Evolutionary conservation across 768 basidiomycete species (phyloP).

Genomic region (Russula foetens): DNA sequence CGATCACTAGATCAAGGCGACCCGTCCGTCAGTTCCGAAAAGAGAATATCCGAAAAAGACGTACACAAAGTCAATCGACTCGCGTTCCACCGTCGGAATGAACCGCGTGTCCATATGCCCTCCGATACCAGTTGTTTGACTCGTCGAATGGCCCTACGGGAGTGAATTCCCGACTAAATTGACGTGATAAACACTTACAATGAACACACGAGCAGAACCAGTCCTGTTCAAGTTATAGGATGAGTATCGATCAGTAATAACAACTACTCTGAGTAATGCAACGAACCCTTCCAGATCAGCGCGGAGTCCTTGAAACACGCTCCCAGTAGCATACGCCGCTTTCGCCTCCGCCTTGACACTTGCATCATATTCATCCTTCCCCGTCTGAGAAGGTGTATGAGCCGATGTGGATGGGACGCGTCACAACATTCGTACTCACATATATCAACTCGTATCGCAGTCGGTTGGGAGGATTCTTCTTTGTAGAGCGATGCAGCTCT

Average conservation of each 20-base stretch:
- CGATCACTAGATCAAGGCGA: slow-evolving; percentile 47
- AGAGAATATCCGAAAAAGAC: slow-evolving; percentile 21
- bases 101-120: slow-evolving; percentile 73
- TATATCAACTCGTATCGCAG: slow-evolving; percentile 83
- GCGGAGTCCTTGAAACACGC: slow-evolving; percentile 79
- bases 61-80: slow-evolving; percentile 83
- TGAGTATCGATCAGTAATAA: background rate
- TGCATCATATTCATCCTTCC: slow-evolving; percentile 71
- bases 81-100: slow-evolving; percentile 93
- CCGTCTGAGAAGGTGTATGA: slow-evolving; percentile 43
- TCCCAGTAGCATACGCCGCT: slow-evolving; percentile 54
- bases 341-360: slow-evolving; percentile 60
- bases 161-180: background rate
- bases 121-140: slow-evolving; percentile 80
- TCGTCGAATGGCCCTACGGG: slow-evolving; percentile 75
- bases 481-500: slow-evolving; percentile 85
- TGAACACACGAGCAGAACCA: slow-evolving; percentile 75
- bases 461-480: slow-evolving; percentile 80
- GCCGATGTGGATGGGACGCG: background rate
- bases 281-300: slow-evolving; percentile 78
- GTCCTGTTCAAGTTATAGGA: slow-evolving; percentile 38
- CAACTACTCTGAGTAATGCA: background rate
- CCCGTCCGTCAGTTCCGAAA: background rate
- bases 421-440: slow-evolving; percentile 33
- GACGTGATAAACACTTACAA: slow-evolving; percentile 38